Base-by-base conservation (phyloP, 1,139 yeast species). In the Debaryomycetaceae sp. region DNA sequence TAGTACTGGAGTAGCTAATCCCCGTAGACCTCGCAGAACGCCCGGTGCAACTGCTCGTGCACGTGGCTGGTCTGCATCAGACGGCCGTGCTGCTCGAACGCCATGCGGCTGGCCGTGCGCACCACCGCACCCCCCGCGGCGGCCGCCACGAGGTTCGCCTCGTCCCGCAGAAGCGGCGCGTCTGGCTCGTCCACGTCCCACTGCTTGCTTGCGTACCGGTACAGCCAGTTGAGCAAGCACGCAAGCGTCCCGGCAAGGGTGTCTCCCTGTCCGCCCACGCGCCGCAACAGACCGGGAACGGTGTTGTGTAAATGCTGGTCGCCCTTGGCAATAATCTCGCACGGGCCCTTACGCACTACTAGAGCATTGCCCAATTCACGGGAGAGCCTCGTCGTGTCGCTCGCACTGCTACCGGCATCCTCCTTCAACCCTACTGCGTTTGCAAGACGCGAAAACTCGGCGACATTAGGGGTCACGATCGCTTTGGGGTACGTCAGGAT, bases 201-300 rank as follows among this genome's bases (percentile, higher is more conserved):
- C 5, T 73, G 43, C 3, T 54, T 49, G 12, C 59, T 42, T 34
- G 67, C 63, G 41, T 80, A 81, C 13, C 80, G 73, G 27, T 64
- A 53, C 5, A 67, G 53, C 46, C 81, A 65, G 28, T 52, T 53
- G 15, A 60, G 42, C 30, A 82, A 57, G 1, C 90, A 75, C 5
- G 81, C 81, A 15, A 79, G 54, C 13, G 78, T 58, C 0, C 94
- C 94, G 2, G 82, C 67, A 26, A 82, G 49, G 0, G 92, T 76
- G 43, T 82, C 94, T 10, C 94, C 94, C 51, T 82, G 94, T 0
- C 94, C 94, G n/a, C 92, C 87, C 7, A 77, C 85, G 16, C 94
- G 61, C 41, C 78, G 77, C 25, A 37, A 36, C 53, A 90, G 77
- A 1, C 97, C 97, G 13, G 51, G 42, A 15, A 60, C 46, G 6